Base-by-base conservation (phyloP, 768 basidiomycete genomes). In the Pseudohyphozyma bogoriensis region DNA sequence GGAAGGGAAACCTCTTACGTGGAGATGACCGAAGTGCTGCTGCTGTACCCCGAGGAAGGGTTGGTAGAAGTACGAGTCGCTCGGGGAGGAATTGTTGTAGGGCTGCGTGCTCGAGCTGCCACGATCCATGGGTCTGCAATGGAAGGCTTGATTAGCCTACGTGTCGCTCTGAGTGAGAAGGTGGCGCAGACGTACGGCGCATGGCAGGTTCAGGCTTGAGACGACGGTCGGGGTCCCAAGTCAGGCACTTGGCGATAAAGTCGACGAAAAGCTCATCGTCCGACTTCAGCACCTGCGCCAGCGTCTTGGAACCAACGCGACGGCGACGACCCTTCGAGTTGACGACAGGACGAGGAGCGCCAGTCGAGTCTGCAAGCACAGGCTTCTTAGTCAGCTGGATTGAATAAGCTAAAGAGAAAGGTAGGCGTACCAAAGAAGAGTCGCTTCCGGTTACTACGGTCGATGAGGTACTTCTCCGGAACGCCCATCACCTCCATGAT, bases 401-500 rank as follows among this genome's bases (percentile, higher is more conserved):
- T 13, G 1, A 36, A 36, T 18, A n/a, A 47, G 16, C 20, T 22
- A n/a, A 28, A 46, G 29, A n/a, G 50, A 59, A n/a, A 42, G 15
- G 32, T 7, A 59, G 6, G 73, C 84, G 52, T 72, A 93, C 93
- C 95, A 71, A 99, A 99, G 76, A 99, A 99, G 53, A 95, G 78
- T 69, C 92, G 86, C 74, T 89, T 88, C 62, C 95, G 83, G 18
- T 89, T 87, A 70, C 91, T 92, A 58, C 86, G 85, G 72, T 95
- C 92, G 70, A 99, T 77, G 65, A 96, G 86, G 63, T 95, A 88
- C 75, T 87, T 90, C 67, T 99, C 95, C 0, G 95, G 95, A 32
- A 90, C 77, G 20, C 95, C 95, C 50, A 97, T 82, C 10, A 99
- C 88, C 74, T 99, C 95, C 92, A 99, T 99, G 75, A 99, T 99